Percentiles rank a stretch among this genome's conserved stretches.
These are phyloP conservation scores for Syzygium grande DNA, from an alignment of 345 rosid genomes.

Conservation along the genomic window DNA sequence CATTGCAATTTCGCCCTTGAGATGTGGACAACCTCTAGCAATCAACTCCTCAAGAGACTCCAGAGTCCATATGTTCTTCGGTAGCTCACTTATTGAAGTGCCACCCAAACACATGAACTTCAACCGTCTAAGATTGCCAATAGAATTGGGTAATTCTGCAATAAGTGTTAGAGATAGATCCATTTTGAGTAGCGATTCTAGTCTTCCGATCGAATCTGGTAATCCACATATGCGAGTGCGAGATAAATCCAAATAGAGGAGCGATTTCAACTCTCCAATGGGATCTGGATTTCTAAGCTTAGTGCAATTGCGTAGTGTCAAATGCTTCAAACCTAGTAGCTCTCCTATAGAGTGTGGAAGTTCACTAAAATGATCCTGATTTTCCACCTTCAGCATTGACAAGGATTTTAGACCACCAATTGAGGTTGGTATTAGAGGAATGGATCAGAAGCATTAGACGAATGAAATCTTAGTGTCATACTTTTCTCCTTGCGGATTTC, in stretches of 20 bases:
- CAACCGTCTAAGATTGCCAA: not conserved
- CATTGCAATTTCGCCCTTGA: not conserved
- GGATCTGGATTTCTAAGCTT: not conserved
- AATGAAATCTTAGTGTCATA: no score
- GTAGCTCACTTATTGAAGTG: not conserved
- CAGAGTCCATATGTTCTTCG: not conserved
- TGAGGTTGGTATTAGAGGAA: fast-evolving
- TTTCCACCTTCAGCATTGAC: fast-evolving
- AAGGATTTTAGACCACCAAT: not conserved
- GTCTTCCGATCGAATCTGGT: not conserved
- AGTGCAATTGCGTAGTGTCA: fast-evolving
- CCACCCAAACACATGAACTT: fast-evolving
- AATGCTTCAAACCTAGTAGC: fast-evolving
- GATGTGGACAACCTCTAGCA: fast-evolving
- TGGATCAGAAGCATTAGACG: no score
- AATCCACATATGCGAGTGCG: fast-evolving
- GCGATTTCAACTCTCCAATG: not conserved
- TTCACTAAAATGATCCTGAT: fast-evolving
- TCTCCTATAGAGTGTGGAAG: not conserved
- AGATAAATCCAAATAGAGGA: fast-evolving
- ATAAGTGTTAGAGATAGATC: fast-evolving
- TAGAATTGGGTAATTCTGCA: not conserved
- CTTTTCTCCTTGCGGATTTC: not conserved
- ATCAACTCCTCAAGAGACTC: not conserved
- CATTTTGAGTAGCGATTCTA: not conserved